phyloP scores from a whole-genome alignment of 2,329 filamentous ascomycete genomes.

The Plectosphaerella plurivora region DNA sequence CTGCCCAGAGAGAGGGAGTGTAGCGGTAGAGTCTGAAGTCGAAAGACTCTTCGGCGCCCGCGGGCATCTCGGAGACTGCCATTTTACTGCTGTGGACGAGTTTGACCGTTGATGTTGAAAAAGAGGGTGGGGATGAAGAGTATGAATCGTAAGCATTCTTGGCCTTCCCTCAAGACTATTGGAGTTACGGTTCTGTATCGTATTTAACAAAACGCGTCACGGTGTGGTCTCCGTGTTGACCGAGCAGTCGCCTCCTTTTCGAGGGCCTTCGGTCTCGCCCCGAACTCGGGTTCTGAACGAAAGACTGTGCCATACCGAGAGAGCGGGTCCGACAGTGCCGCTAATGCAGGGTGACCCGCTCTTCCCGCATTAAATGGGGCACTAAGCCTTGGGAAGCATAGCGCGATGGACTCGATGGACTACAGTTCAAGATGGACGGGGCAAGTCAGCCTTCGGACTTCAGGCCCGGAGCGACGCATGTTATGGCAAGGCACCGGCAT shows the following conservation, averaged over 20 bases:
- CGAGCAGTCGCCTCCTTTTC: background rate
- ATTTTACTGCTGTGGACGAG: background rate
- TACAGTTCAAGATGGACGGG: too few species aligned
- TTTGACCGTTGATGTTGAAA: background rate
- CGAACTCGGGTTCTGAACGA: background rate
- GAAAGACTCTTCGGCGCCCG: constrained; percentile 1
- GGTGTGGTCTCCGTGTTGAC: background rate
- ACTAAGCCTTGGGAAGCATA: too few species aligned
- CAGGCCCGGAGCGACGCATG: too few species aligned
- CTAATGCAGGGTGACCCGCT: too few species aligned
- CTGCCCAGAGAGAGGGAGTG: constrained; percentile 9
- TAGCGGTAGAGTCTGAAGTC: constrained; percentile 13
- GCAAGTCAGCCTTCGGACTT: too few species aligned
- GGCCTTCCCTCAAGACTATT: too few species aligned
- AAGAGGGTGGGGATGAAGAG: background rate
- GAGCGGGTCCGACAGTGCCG: too few species aligned
- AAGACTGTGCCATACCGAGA: background rate
- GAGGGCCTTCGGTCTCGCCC: background rate
- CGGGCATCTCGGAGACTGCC: background rate
- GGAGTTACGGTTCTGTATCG: too few species aligned
- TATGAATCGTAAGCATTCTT: background rate
- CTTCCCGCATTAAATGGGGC: too few species aligned
- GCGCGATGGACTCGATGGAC: too few species aligned
- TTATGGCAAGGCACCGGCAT: too few species aligned
- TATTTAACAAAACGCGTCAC: too few species aligned